These are phyloP conservation scores for Fraxinus anomala DNA, from an alignment of 257 asterid genomes.

Conservation along the genomic window DNA sequence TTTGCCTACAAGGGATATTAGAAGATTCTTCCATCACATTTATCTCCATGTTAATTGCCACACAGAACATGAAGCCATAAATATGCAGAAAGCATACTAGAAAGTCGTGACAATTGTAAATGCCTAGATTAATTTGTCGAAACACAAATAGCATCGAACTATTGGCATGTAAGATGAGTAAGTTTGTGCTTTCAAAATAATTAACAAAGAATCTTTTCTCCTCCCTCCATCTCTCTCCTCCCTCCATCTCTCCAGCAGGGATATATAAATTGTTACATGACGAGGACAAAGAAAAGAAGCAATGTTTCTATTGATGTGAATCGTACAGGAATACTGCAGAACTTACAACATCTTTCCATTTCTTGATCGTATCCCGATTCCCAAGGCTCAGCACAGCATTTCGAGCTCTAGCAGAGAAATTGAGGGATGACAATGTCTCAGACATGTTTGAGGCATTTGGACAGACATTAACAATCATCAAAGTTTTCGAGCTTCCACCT, in stretches of 20 bases:
- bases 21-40: conserved; percentile 17
- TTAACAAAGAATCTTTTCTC: conserved; percentile 7
- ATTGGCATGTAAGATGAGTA: conserved; percentile 12
- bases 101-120: conserved; percentile 2
- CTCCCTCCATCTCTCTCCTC: conserved; percentile 6
- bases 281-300: neutral
- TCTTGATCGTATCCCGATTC: conserved; percentile 87
- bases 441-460: conserved; percentile 70
- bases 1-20: conserved; percentile 68
- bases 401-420: conserved; percentile 89
- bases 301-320: conserved; percentile 4
- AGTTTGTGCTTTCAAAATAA: conserved; percentile 6
- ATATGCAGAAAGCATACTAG: conserved; percentile 16
- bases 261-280: conserved; percentile 16
- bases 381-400: conserved; percentile 87
- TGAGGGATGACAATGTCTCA: conserved; percentile 88
- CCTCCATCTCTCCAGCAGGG: neutral
- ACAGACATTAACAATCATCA: conserved; percentile 80
- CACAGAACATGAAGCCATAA: conserved; percentile 25
- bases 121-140: conserved; percentile 24
- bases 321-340: conserved; percentile 22
- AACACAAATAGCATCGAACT: conserved; percentile 11
- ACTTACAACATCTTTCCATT: conserved; percentile 98
- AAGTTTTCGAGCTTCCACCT: conserved; percentile 94
- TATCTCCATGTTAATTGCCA: conserved; percentile 12